These are phyloP conservation scores for Leptomonas pyrrhocoris DNA, from an alignment of 208 protist genomes.

Conservation along the genomic window DNA sequence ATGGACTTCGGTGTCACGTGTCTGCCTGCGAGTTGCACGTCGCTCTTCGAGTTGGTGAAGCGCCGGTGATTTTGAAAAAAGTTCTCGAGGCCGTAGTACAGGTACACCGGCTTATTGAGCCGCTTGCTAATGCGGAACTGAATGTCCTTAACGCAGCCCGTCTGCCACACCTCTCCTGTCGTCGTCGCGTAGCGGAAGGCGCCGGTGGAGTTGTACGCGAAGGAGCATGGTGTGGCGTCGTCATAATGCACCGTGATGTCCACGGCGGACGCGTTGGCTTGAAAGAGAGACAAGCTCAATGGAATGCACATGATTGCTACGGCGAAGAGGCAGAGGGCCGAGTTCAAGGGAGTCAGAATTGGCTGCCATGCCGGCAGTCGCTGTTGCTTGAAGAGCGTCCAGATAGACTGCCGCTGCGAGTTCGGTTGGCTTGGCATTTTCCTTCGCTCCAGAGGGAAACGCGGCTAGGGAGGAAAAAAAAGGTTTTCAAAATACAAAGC, in stretches of 20 bases:
- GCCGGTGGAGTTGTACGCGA: conserved; percentile 28
- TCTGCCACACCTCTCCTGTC: conserved; percentile 26
- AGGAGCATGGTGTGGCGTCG: conserved; percentile 53
- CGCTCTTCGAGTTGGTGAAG: conserved; percentile 86
- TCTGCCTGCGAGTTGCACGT: conserved; percentile 74
- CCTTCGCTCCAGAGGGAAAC: background rate
- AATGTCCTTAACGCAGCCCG: conserved; percentile 65
- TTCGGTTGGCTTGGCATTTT: conserved; percentile 2
- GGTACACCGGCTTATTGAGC: conserved; percentile 93
- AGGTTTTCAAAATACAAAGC: conserved; percentile 8
- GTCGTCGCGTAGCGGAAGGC: conserved; percentile 47
- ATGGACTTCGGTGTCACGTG: conserved; percentile 23
- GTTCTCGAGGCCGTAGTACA: conserved; percentile 98
- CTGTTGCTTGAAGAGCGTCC: conserved; percentile 92
- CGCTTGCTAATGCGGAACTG: conserved; percentile 53
- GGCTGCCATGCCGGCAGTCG: conserved; percentile 96
- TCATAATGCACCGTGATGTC: conserved; percentile 85
- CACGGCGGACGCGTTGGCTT: conserved; percentile 63
- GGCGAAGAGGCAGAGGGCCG: conserved; percentile 91
- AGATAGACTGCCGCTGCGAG: conserved; percentile 22
- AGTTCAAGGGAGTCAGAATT: conserved; percentile 91
- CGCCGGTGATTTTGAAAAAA: conserved; percentile 99
- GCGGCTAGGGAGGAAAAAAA: conserved; percentile 11
- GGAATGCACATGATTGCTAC: conserved; percentile 93
- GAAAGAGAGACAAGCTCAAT: conserved; percentile 88